phyloP scores from a whole-genome alignment of 2,329 filamentous ascomycete species.

The Trematosphaeria pertusa region DNA sequence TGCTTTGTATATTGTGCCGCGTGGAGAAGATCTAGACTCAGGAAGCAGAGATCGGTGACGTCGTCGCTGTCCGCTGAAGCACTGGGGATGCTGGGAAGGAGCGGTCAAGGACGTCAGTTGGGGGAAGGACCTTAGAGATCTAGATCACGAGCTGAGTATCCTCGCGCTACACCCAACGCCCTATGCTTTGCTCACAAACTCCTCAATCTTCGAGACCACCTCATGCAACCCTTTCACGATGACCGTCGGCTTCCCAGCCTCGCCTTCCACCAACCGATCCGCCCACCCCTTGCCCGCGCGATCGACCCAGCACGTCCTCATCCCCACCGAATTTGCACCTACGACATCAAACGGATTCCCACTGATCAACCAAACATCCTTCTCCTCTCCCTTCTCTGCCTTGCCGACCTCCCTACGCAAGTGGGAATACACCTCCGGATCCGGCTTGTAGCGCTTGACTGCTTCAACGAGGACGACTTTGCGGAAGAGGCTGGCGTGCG shows the following conservation, averaged over 20 bases:
- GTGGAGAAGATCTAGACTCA: too few species aligned
- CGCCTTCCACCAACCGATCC: slow-evolving; percentile 58
- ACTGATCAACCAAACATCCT: slow-evolving; percentile 71
- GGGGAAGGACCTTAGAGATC: too few species aligned
- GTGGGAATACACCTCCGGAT: slow-evolving; percentile 66
- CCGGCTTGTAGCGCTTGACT: slow-evolving; percentile 69
- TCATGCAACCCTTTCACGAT: slow-evolving; percentile 61
- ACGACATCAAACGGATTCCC: slow-evolving; percentile 77
- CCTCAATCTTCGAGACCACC: slow-evolving; percentile 44
- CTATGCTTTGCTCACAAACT: too few species aligned
- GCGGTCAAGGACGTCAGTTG: too few species aligned
- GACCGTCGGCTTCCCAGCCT: slow-evolving; percentile 9
- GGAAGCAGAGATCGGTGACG: too few species aligned
- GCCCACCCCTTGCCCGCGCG: slow-evolving; percentile 68
- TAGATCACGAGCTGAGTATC: too few species aligned
- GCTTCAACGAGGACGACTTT: slow-evolving; percentile 67
- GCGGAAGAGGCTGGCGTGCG: slow-evolving; percentile 56
- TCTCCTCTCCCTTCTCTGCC: slow-evolving; percentile 44
- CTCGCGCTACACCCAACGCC: too few species aligned
- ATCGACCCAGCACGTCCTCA: slow-evolving; percentile 73
- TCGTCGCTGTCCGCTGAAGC: too few species aligned
- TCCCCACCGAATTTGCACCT: slow-evolving; percentile 66
- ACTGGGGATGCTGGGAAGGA: too few species aligned
- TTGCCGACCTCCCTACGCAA: slow-evolving; percentile 61
- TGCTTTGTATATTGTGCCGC: too few species aligned